Percentiles rank a stretch among this genome's conserved stretches.
Conservation (phyloP, 306 rosid species). For the Astragalus glycyphyllos region DNA sequence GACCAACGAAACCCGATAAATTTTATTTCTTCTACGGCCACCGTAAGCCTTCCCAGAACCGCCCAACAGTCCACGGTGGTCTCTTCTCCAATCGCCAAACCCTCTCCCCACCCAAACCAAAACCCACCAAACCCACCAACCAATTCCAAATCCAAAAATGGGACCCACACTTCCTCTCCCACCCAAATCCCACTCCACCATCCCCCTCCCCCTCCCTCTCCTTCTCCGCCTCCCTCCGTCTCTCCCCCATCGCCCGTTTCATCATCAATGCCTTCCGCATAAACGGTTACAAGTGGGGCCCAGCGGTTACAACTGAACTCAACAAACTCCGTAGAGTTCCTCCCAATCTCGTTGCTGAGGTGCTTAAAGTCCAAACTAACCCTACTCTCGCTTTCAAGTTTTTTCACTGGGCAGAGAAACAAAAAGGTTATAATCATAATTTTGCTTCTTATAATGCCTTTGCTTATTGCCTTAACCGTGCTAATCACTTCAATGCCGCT, state of each 20-base stretch:
- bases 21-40: slow-evolving; percentile 71
- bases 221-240: slow-evolving; percentile 51
- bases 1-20: slow-evolving; percentile 53
- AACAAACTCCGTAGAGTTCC: slow-evolving; percentile 80
- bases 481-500: slow-evolving; percentile 58
- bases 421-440: slow-evolving; percentile 72
- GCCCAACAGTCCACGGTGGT: slow-evolving; percentile 76
- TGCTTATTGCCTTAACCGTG: slow-evolving; percentile 72
- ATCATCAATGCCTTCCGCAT: slow-evolving; percentile 69
- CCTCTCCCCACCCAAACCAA: slow-evolving; percentile 43
- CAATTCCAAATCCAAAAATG: slow-evolving; percentile 64
- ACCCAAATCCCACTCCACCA: slow-evolving; percentile 12
- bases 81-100: slow-evolving; percentile 67
- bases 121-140: slow-evolving; percentile 18
- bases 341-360: slow-evolving; percentile 73
- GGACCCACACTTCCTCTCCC: slow-evolving; percentile 66
- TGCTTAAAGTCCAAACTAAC: slow-evolving; percentile 64
- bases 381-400: slow-evolving; percentile 67
- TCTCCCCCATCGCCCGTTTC: slow-evolving; percentile 82
- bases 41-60: slow-evolving; percentile 79
- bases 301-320: slow-evolving; percentile 64
- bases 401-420: slow-evolving; percentile 82
- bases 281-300: slow-evolving; percentile 64
- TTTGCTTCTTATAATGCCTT: slow-evolving; percentile 78
- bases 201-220: slow-evolving; percentile 34